Evolutionary conservation across 495 filamentous ascomycete species (phyloP), one percentile per base, ranked within the genome.

Genomic region (Penicillium arizonense): DNA sequence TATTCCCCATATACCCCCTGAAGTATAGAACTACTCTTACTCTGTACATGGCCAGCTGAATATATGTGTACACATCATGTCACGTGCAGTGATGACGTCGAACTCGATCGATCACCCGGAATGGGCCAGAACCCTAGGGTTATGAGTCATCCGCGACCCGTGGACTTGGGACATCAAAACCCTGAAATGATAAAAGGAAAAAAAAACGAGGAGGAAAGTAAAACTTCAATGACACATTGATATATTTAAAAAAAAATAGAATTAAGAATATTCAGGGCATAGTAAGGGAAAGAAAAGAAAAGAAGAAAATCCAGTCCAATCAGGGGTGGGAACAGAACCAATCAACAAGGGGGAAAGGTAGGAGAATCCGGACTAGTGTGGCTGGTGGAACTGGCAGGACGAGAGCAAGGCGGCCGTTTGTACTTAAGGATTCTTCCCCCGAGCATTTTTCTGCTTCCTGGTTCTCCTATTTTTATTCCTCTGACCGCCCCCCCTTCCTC

Each of bases 351-450:
- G 63, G 63, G 54, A 67, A 60, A 65, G 56, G 69, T 64, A 62
- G 62, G 56, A 57, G 64, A 57, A 70, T 65, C 45, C 50, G 65
- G 69, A 55, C 57, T 67, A 75, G 61, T 53, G 67, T 56, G 46
- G 59, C 55, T 47, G 65, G 74, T 76, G 72, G 73, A 73, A 71
- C 68, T 74, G 60, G 61, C 64, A 63, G 62, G 63, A 66, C 54
- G 54, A 56, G 60, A 65, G 70, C 69, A 65, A 72, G 61, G 61
- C 63, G 68, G 59, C 58, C 67, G 63, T 68, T 70, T 66, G 73
- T 77, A 77, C 73, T 77, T 77, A 77, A 77, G 74, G 65, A 74
- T 73, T 75, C 71, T 72, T 73, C 68, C 72, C 70, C 70, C 67
- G 68, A 52, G 48, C 33, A 38, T 64, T 64, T 73, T 71, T 72